phyloP scores from a whole-genome alignment of 2,329 filamentous ascomycete genomes.

The Didymella pomorum region DNA sequence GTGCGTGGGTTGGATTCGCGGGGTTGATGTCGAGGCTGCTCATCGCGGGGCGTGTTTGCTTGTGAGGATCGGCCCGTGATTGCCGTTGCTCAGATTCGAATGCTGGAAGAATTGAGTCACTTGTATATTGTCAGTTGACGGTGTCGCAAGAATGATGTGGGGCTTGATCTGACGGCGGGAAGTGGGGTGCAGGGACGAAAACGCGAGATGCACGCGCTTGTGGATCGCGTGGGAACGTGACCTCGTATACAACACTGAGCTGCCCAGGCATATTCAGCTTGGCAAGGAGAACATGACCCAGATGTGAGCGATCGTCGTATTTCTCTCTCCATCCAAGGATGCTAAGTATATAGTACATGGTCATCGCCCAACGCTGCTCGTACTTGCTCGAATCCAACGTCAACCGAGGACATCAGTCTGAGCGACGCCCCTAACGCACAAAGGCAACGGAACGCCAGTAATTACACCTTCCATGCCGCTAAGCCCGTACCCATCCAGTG shows the following conservation, averaged over 20 bases:
- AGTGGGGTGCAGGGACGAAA: slow-evolving; percentile 14
- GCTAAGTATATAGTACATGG: slow-evolving; percentile 22
- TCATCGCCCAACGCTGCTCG: slow-evolving; percentile 9
- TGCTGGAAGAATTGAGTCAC: background rate
- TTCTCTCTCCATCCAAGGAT: background rate
- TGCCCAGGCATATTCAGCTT: background rate
- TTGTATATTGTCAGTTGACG: too few relatives aligned
- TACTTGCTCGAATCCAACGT: slow-evolving; percentile 6
- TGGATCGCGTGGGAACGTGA: slow-evolving; percentile 25
- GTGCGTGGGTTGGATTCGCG: slow-evolving; percentile 11
- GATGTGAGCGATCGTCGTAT: background rate
- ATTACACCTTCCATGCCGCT: slow-evolving; percentile 42
- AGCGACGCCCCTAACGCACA: slow-evolving; percentile 1
- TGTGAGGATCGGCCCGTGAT: too few relatives aligned
- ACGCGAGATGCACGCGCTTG: slow-evolving; percentile 18
- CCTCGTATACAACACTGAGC: background rate
- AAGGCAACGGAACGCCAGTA: slow-evolving; percentile 30
- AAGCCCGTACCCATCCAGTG: slow-evolving; percentile 27
- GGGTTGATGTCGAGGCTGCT: slow-evolving; percentile 4
- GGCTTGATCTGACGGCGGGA: slow-evolving; percentile 10
- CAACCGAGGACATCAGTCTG: background rate
- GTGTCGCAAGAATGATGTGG: slow-evolving; percentile 9
- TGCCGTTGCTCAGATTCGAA: background rate
- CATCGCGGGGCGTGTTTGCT: too few relatives aligned
- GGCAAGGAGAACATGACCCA: background rate